Conservation (phyloP, 78 protist genomes). For the Dictyostelium brefeldianum region DNA sequence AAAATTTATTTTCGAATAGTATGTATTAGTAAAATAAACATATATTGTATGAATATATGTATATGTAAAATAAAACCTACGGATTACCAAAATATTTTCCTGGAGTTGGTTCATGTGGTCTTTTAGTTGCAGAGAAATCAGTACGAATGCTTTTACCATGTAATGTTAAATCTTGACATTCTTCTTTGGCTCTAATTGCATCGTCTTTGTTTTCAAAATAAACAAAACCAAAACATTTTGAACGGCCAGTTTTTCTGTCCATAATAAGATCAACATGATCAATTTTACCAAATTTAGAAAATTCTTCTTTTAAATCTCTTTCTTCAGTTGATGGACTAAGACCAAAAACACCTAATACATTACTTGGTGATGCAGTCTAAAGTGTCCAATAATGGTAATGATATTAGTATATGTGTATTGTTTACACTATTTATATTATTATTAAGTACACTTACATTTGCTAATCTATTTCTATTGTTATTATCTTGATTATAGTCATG, state of each 20-base stretch:
- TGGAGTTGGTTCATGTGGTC: constrained; percentile 78
- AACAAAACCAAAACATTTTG: constrained; percentile 78
- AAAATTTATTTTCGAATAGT: no score
- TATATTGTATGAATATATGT: no score
- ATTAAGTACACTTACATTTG: constrained; percentile 16
- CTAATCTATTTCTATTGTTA: constrained; percentile 33
- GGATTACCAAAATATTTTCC: constrained; percentile 66
- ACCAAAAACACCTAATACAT: constrained; percentile 80
- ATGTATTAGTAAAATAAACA: no score
- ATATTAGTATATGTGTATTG: neutral
- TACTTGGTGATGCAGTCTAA: constrained; percentile 73
- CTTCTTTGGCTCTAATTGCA: constrained; percentile 67
- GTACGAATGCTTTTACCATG: constrained; percentile 66
- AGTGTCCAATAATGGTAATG: neutral
- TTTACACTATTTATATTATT: neutral
- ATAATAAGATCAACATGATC: constrained; percentile 73
- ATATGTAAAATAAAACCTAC: no score
- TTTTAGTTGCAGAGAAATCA: constrained; percentile 66
- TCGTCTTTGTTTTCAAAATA: constrained; percentile 56
- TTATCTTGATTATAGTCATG: neutral
- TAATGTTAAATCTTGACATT: constrained; percentile 41
- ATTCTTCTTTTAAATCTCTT: constrained; percentile 39
- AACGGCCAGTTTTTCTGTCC: constrained; percentile 73
- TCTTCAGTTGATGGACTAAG: constrained; percentile 38
- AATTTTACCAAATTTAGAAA: constrained; percentile 42